A percentile compares a stretch with the other conserved stretches of the same genome.
phyloP scores from a whole-genome alignment of 805 yeast genomes.

The Metschnikowia lochheadii region DNA sequence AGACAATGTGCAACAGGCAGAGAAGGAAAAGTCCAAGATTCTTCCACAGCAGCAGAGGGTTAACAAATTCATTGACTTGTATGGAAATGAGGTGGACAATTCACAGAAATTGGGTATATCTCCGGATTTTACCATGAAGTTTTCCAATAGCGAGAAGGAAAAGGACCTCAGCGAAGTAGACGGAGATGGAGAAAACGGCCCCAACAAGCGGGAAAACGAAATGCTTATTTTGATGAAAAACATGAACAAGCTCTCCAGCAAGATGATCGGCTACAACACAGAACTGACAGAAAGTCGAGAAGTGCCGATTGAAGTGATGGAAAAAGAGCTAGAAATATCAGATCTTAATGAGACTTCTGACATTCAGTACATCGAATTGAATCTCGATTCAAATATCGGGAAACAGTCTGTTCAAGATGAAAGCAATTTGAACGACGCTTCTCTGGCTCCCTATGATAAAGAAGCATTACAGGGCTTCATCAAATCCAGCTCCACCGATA shows the following conservation, averaged over 20 bases:
- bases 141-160: conserved; percentile 43
- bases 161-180: conserved; percentile 6
- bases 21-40: conserved; percentile 31
- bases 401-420: conserved; percentile 19
- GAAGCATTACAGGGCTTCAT: conserved; percentile 11
- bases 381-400: conserved; percentile 26
- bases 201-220: conserved; percentile 44
- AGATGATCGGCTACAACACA: conserved; percentile 56
- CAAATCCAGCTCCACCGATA: conserved; percentile 12
- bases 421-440: not conserved
- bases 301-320: conserved; percentile 29
- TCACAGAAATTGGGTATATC: conserved; percentile 70
- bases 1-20: conserved; percentile 40
- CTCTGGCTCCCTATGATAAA: conserved; percentile 5
- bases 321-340: conserved; percentile 44
- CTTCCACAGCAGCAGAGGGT: conserved; percentile 39
- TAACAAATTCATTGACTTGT: conserved; percentile 69
- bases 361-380: conserved; percentile 51
- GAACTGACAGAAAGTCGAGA: conserved; percentile 3
- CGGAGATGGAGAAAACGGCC: conserved; percentile 5
- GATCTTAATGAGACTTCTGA: conserved; percentile 49
- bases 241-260: conserved; percentile 82
- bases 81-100: conserved; percentile 79
- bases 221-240: conserved; percentile 74
- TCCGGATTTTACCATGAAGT: conserved; percentile 87